These are phyloP conservation scores for Filosporella fistucella DNA, from an alignment of 495 filamentous ascomycete species.

Conservation along the genomic window DNA sequence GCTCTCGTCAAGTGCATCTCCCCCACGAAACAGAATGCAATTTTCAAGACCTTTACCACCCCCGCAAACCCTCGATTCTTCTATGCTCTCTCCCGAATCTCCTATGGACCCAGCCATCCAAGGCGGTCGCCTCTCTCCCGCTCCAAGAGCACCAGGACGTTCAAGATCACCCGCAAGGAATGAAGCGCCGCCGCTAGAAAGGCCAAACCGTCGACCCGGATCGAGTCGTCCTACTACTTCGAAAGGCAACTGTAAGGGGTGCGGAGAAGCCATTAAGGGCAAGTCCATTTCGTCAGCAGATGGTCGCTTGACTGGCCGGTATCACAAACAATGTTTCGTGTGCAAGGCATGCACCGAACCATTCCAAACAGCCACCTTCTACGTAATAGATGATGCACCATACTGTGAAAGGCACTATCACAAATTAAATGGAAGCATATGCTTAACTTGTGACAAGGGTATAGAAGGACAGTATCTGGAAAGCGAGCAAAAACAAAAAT, in stretches of 20 bases:
- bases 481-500: constrained; percentile 70
- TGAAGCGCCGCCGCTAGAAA: not conserved
- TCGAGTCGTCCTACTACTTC: constrained; percentile 26
- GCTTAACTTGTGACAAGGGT: constrained; percentile 70
- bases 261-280: constrained; percentile 70
- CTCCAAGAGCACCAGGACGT: constrained; percentile 18
- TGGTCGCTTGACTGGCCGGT: constrained; percentile 86
- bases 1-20: constrained; percentile 8
- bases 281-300: constrained; percentile 94
- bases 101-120: constrained; percentile 56
- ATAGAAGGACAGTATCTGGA: constrained; percentile 97
- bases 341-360: constrained; percentile 79
- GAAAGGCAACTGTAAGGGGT: constrained; percentile 82
- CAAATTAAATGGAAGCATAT: constrained; percentile 80
- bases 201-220: not conserved
- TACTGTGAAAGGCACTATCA: constrained; percentile 95
- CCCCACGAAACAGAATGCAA: constrained; percentile 10
- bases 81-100: constrained; percentile 37
- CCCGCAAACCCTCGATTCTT: constrained; percentile 3
- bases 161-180: constrained; percentile 22
- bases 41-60: constrained; percentile 5
- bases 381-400: constrained; percentile 80
- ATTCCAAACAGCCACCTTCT: constrained; percentile 87
- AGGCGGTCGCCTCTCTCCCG: constrained; percentile 36
- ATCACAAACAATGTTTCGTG: constrained; percentile 91